A percentile compares a stretch with the other conserved stretches of the same genome.
Conservation (phyloP, 148 eudicot species). For the Nepenthes gracilis region DNA sequence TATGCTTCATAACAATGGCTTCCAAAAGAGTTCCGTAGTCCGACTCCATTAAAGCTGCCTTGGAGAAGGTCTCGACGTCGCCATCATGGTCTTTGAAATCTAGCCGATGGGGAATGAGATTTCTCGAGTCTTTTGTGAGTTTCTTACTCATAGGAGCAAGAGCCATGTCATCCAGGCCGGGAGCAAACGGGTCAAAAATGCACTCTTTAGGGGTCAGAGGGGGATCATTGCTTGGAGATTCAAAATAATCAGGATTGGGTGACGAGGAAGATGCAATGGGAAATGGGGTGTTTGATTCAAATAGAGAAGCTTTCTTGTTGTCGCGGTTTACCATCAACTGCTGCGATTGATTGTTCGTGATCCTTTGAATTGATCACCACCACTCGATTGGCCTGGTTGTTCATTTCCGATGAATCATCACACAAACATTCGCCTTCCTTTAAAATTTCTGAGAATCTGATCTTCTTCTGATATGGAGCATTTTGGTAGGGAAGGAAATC, state of each 20-base stretch:
- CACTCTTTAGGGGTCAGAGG: slow-evolving; percentile 35
- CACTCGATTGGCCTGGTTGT: too few relatives aligned
- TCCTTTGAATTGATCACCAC: too few relatives aligned
- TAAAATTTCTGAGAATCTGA: too few relatives aligned
- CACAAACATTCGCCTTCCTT: too few relatives aligned
- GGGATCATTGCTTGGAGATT: slow-evolving; percentile 12
- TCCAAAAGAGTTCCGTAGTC: slow-evolving; percentile 38
- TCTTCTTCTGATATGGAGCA: too few relatives aligned
- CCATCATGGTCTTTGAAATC: slow-evolving; percentile 20
- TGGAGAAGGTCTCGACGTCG: slow-evolving; percentile 13
- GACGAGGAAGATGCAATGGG: slow-evolving; percentile 12
- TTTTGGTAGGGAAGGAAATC: too few relatives aligned
- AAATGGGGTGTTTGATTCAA: slow-evolving; percentile 19
- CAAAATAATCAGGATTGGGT: neutral
- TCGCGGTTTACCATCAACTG: too few relatives aligned
- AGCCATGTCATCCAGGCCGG: slow-evolving; percentile 39
- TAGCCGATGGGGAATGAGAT: slow-evolving; percentile 26
- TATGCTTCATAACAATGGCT: slow-evolving; percentile 34
- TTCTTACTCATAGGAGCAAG: slow-evolving; percentile 43
- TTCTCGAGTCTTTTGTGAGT: slow-evolving; percentile 8
- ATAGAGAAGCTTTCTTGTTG: neutral
- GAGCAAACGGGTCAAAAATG: slow-evolving; percentile 68
- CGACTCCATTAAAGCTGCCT: slow-evolving; percentile 29
- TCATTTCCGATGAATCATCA: too few relatives aligned
- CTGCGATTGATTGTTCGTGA: too few relatives aligned